A percentile compares a stretch with the other conserved stretches of the same genome.
Conservation (phyloP, 768 basidiomycete genomes). For the Gloeophyllum trabeum region DNA sequence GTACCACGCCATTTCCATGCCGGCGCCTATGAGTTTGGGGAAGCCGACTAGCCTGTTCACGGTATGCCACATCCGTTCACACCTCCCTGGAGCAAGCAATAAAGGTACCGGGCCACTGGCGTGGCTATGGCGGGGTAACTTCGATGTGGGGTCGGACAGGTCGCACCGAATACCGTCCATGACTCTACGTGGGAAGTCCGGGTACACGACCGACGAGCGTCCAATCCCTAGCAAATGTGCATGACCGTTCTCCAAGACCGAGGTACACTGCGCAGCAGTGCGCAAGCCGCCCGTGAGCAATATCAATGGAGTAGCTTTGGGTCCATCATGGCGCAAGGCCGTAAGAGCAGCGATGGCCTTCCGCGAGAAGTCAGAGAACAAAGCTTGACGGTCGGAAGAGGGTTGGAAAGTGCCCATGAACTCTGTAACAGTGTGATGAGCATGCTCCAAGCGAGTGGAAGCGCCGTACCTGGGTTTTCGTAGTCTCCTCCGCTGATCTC, state of each 20-base stretch:
- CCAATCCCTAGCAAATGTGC: slow-evolving; percentile 74
- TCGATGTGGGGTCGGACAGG: slow-evolving; percentile 12
- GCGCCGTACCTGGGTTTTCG: slow-evolving; percentile 52
- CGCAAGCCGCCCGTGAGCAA: slow-evolving; percentile 76
- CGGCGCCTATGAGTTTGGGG: slow-evolving; percentile 56
- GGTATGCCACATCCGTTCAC: not conserved
- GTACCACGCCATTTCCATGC: slow-evolving; percentile 59
- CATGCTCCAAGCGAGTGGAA: too few relatives aligned
- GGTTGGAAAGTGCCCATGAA: slow-evolving; percentile 21
- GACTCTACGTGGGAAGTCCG: slow-evolving; percentile 50
- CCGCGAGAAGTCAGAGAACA: not conserved
- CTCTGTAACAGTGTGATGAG: slow-evolving; percentile 23
- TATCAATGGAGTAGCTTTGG: slow-evolving; percentile 38
- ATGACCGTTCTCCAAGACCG: slow-evolving; percentile 40
- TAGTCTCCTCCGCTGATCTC: slow-evolving; percentile 88
- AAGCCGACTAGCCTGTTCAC: slow-evolving; percentile 9
- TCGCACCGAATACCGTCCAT: too few relatives aligned
- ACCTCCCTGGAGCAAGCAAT: not conserved
- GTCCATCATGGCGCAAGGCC: not conserved
- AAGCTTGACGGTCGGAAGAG: not conserved
- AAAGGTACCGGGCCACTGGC: slow-evolving; percentile 8
- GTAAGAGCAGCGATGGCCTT: not conserved
- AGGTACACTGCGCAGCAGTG: slow-evolving; percentile 40
- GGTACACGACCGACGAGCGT: slow-evolving; percentile 49
- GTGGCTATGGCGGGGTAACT: slow-evolving; percentile 8